A percentile compares a stretch with the other conserved stretches of the same genome.
Conservation (phyloP, 108 stramenopile genomes). For the Phaeodactylum tricornutum region DNA sequence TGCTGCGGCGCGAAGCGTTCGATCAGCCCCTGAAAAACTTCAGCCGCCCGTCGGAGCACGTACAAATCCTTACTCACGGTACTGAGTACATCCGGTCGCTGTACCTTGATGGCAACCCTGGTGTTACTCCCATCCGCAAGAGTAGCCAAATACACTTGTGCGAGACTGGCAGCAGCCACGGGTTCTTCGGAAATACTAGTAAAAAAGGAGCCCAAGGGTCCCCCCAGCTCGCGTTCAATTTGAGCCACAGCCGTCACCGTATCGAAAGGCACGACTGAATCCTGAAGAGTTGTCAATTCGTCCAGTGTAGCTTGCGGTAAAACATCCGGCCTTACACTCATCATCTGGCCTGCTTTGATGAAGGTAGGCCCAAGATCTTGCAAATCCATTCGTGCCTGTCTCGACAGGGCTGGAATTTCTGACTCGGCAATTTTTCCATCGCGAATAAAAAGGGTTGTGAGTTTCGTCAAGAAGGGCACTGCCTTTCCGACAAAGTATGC, state of each 20-base stretch:
- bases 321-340: slow-evolving; percentile 89
- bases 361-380: slow-evolving; percentile 93
- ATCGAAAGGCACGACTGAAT: slow-evolving; percentile 83
- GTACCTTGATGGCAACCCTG: slow-evolving; percentile 83
- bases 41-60: slow-evolving; percentile 76
- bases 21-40: slow-evolving; percentile 80
- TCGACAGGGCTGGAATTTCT: slow-evolving; percentile 69
- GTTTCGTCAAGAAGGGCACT: slow-evolving; percentile 75
- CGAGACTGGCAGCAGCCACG: slow-evolving; percentile 78
- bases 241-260: slow-evolving; percentile 65
- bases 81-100: slow-evolving; percentile 67
- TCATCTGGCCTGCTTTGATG: slow-evolving; percentile 73
- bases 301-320: slow-evolving; percentile 81
- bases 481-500: slow-evolving; percentile 82
- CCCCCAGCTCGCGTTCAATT: slow-evolving; percentile 79
- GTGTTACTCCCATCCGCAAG: slow-evolving; percentile 71
- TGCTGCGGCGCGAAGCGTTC: slow-evolving; percentile 87
- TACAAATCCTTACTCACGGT: slow-evolving; percentile 86
- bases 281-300: slow-evolving; percentile 84
- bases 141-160: slow-evolving; percentile 81
- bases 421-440: slow-evolving; percentile 77
- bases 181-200: slow-evolving; percentile 79
- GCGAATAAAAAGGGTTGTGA: slow-evolving; percentile 67
- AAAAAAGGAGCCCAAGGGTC: slow-evolving; percentile 79
- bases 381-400: slow-evolving; percentile 79